A percentile compares a stretch with the other conserved stretches of the same genome.
phyloP scores from a whole-genome alignment of 176 grass and related monocot species.

The Leersia perrieri region DNA sequence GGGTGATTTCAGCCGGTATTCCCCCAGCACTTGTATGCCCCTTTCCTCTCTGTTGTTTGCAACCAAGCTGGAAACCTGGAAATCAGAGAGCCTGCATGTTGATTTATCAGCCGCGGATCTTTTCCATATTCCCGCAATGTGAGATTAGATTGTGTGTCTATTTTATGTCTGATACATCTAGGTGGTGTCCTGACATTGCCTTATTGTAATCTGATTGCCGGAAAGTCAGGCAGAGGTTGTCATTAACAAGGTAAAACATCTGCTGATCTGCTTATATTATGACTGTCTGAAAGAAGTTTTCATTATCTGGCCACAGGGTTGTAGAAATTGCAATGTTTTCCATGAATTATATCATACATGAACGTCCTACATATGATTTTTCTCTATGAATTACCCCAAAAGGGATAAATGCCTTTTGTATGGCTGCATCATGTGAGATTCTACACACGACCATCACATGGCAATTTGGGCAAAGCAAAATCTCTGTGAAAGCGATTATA shows the following conservation, averaged over 20 bases:
- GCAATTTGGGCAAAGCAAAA: too few relatives aligned
- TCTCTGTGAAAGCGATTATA: too few relatives aligned
- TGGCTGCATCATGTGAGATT: not conserved
- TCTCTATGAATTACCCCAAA: not conserved
- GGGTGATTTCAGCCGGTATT: slow-evolving; percentile 40
- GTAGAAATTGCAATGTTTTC: not conserved
- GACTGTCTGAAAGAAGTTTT: not conserved
- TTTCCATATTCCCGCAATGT: not conserved
- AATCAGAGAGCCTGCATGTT: slow-evolving; percentile 22
- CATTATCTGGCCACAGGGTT: not conserved
- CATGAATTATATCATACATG: not conserved
- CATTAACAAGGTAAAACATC: not conserved
- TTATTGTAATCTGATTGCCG: slow-evolving; percentile 42
- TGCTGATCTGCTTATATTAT: not conserved
- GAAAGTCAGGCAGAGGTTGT: not conserved
- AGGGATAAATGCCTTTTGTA: not conserved
- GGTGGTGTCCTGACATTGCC: slow-evolving; percentile 40
- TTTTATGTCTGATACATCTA: slow-evolving; percentile 36
- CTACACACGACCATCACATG: not conserved
- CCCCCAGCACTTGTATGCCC: not conserved
- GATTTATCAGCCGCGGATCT: not conserved
- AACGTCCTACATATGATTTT: not conserved
- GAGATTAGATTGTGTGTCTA: slow-evolving; percentile 32
- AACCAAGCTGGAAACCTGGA: slow-evolving; percentile 28
- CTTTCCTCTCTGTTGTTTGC: not conserved